Evolutionary conservation across 2,329 filamentous ascomycete genomes (phyloP), one percentile per base, ranked within the genome.

Genomic region (Hansfordia pulvinata): DNA sequence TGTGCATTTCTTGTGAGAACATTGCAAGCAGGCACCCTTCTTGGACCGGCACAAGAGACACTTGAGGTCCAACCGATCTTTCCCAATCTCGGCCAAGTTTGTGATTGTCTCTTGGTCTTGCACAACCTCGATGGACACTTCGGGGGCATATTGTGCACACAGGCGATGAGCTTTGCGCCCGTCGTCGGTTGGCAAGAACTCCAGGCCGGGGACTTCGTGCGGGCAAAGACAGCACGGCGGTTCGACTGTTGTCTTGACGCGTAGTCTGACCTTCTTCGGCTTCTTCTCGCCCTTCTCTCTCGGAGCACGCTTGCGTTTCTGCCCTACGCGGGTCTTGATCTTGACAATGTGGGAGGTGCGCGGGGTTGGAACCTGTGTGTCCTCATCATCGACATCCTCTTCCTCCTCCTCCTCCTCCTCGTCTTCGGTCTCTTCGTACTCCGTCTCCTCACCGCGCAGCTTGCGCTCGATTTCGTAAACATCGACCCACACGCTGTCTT

Each of bases 401-500:
- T 80, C 74, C 6, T 76, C 71, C 3, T 70, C 60, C 2, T 76
- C 71, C 6, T 80, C 77, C 3, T 78, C 75, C 17, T 75, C 69
- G 4, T 80, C 75, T 19, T 82, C 77, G 0, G 76, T 80, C 39
- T 84, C 77, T 45, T 86, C 80, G 40, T 81, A 82, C 39, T 85
- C 83, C 5, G 83, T 83, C 31, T 82, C 77, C 48, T 96, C 86
- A 22, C 90, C 90, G 27, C 86, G 73, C 24, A 96, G 57, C 50
- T 92, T 94, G 34, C 90, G 82, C 54, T 98, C 85, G 30, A 98
- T 92, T 43, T 94, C 90, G 31, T 83, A 76, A 4, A 96, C 85
- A 46, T 98, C 86, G 28, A 98, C 85, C 86, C 92, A 98, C 4
- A 98, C 90, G 43, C 88, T 96, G 58, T 98, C 90, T 33, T 92